Conservation (phyloP, 2,329 filamentous ascomycete genomes). For the Botrytis cinerea region DNA sequence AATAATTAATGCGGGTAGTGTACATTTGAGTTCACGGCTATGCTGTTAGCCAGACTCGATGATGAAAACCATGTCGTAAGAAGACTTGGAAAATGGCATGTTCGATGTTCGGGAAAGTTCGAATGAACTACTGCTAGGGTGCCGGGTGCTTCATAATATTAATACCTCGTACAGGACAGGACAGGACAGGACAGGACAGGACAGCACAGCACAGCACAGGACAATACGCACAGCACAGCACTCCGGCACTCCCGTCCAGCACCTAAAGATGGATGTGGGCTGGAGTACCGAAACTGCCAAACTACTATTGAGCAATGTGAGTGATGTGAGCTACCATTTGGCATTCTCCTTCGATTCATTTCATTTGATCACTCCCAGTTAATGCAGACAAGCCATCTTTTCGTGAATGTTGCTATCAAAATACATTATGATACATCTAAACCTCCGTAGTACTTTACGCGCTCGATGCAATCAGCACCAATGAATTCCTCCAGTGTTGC, state of each 20-base stretch:
- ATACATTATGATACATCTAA: not conserved
- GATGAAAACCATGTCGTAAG: not conserved
- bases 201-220: too few species aligned
- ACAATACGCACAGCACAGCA: not conserved
- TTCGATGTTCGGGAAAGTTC: not conserved
- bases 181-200: not conserved
- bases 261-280: not conserved
- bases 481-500: conserved; percentile 23
- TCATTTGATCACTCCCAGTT: not conserved
- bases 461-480: conserved; percentile 31
- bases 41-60: not conserved
- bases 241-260: not conserved
- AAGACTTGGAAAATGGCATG: not conserved
- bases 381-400: not conserved
- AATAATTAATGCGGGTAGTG: not conserved
- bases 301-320: not conserved
- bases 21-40: not conserved
- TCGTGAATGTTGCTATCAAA: conserved; percentile 3
- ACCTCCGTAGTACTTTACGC: conserved; percentile 40
- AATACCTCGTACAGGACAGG: too few species aligned
- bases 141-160: too few species aligned
- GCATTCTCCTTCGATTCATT: too few species aligned
- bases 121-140: not conserved
- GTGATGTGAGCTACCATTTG: not conserved
- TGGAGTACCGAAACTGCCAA: not conserved